Base-by-base conservation (phyloP, 73 alveolate species). In the Tetrahymena malaccensis region DNA sequence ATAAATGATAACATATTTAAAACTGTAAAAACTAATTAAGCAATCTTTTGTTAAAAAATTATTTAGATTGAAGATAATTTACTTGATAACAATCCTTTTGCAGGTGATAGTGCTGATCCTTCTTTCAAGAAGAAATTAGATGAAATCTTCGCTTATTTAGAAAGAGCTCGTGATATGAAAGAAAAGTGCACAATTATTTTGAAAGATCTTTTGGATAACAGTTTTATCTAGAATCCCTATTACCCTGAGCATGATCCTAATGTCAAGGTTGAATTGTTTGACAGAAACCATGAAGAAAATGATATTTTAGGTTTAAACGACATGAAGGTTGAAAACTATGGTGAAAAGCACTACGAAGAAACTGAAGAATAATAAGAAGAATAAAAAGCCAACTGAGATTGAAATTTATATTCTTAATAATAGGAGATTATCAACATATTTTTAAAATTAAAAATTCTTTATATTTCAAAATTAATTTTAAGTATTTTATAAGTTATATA, bases 231-330 rank as follows among this genome's bases (percentile, higher is more conserved):
- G 97, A 99, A 98, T 96, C 98, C 99, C 35, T 97, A 96, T 84
- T 98, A 97, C 38, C 98, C 98, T 85, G 98, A 99, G 43, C 96
- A 96, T 25, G 99, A 99, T 94, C 97, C 97, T 38, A 97, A 97
- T 93, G 96, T 98, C 43, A 96, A 89, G 93, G 98, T 96, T 58
- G 99, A 96, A 93, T 98, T 94, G 35, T 99, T 98, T 96, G 99
- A 98, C 85, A 98, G 99, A 97, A 98, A 99, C 40, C 95, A 94
- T 93, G 99, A 99, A 50, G 99, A 99, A 94, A 98, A 99, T 95
- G 99, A 99, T 95, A 99, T 98, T 40, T 97, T 99, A 85, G 99
- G 99, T 38, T 94, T 99, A 34, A 98, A 98, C 96, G 99, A 99
- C 96, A 99, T 99, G 99, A 98, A 98, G 93, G 98, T 97, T 94